Conservation (phyloP, 768 basidiomycete genomes). For the Tricholoma flavovirens region DNA sequence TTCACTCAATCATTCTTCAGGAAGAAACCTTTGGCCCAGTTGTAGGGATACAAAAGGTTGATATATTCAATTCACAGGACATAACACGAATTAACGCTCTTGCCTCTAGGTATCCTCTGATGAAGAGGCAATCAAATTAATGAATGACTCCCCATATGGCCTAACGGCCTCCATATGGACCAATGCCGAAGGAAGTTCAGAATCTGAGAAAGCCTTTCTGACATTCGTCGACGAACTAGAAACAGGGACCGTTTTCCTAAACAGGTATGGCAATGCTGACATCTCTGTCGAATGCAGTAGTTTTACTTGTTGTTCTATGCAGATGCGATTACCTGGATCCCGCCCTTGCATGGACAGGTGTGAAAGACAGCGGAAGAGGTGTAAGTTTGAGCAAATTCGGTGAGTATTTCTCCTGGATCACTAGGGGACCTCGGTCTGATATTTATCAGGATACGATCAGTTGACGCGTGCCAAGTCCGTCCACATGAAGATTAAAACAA, state of each 20-base stretch:
- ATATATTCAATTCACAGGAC: neutral
- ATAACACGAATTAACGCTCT: neutral
- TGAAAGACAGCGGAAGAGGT: slow-evolving; percentile 90
- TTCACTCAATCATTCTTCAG: slow-evolving; percentile 25
- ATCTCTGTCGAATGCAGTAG: neutral
- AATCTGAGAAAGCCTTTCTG: slow-evolving; percentile 67
- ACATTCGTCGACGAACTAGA: slow-evolving; percentile 66
- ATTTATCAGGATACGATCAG: slow-evolving; percentile 69
- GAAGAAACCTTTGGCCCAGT: slow-evolving; percentile 93
- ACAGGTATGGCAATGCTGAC: slow-evolving; percentile 44
- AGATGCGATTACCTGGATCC: slow-evolving; percentile 91
- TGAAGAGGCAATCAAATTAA: slow-evolving; percentile 81
- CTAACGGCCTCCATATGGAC: slow-evolving; percentile 97
- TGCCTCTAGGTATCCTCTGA: slow-evolving; percentile 63
- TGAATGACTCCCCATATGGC: slow-evolving; percentile 97
- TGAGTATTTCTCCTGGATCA: slow-evolving; percentile 26
- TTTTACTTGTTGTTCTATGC: neutral
- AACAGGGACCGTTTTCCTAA: slow-evolving; percentile 91
- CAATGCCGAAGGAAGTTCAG: slow-evolving; percentile 48
- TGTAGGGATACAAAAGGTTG: slow-evolving; percentile 87
- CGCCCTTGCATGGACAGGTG: slow-evolving; percentile 90
- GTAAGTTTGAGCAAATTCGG: slow-evolving; percentile 88
- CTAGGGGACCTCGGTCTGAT: neutral
- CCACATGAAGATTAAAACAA: slow-evolving; percentile 74
- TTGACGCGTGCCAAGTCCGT: slow-evolving; percentile 76